A percentile compares a stretch with the other conserved stretches of the same genome.
Evolutionary conservation across 805 yeast genomes (phyloP).

Genomic region (Ogataea wickerhamii): DNA sequence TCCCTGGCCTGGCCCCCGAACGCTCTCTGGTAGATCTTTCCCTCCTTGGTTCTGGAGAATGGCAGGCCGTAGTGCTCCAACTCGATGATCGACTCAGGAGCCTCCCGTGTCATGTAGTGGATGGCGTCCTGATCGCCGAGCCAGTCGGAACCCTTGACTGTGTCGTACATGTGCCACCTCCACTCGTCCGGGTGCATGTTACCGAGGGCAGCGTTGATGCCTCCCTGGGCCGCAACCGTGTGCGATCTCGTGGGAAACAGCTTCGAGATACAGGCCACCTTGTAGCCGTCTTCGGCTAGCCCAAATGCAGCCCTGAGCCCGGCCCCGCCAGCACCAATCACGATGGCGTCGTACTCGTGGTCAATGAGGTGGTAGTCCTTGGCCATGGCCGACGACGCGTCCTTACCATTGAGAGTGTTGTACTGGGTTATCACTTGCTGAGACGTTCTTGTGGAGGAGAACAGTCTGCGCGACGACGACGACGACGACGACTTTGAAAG

Average conservation of each 20-base stretch:
- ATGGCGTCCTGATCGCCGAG: slow-evolving; percentile 99
- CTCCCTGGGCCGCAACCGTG: slow-evolving; percentile 99
- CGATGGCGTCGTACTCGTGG: slow-evolving; percentile 97
- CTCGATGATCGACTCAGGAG: slow-evolving; percentile 93
- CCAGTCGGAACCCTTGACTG: slow-evolving; percentile 99
- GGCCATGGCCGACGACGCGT: slow-evolving; percentile 51
- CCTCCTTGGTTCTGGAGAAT: slow-evolving; percentile 94
- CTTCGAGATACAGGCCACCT: slow-evolving; percentile 96
- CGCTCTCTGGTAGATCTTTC: slow-evolving; percentile 97
- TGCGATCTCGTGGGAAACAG: slow-evolving; percentile 98
- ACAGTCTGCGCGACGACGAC: slow-evolving; percentile 21
- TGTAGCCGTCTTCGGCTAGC: slow-evolving; percentile 92
- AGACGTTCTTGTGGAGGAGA: slow-evolving; percentile 26
- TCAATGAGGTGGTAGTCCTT: slow-evolving; percentile 88
- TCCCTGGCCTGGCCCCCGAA: slow-evolving; percentile 97
- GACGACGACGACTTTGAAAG: slow-evolving; percentile 20
- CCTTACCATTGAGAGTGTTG: slow-evolving; percentile 44
- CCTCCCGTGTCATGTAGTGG: slow-evolving; percentile 98
- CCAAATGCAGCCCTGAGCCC: slow-evolving; percentile 99
- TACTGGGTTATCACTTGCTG: slow-evolving; percentile 35
- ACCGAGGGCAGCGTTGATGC: slow-evolving; percentile 97
- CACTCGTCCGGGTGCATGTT: slow-evolving; percentile 98
- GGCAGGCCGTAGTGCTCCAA: slow-evolving; percentile 98
- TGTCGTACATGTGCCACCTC: slow-evolving; percentile 99
- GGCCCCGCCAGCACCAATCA: slow-evolving; percentile 99